These are phyloP conservation scores for Candida sithepensis DNA, from an alignment of 805 yeast species.

Conservation along the genomic window DNA sequence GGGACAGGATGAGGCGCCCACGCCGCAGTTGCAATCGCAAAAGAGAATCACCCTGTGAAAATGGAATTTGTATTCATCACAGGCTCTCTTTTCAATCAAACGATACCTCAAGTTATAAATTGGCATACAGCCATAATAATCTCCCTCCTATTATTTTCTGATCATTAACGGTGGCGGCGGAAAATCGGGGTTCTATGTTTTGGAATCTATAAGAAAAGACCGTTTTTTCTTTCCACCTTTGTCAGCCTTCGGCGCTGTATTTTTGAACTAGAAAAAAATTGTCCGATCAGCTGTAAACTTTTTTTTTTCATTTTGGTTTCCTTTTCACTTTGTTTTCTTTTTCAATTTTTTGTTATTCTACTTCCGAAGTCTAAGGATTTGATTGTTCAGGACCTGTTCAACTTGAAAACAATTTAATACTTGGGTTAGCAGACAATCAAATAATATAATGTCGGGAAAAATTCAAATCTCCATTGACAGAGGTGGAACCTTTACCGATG, in stretches of 20 bases:
- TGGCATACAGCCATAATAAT: too few relatives aligned
- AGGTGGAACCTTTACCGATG: slow-evolving; percentile 48
- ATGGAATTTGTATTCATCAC: too few relatives aligned
- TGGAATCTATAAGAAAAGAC: not conserved
- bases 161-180: too few relatives aligned
- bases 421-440: too few relatives aligned
- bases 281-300: too few relatives aligned
- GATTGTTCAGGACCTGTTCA: not conserved
- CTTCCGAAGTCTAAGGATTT: not conserved
- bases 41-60: too few relatives aligned
- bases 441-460: slow-evolving; percentile 1
- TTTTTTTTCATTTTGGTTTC: not conserved
- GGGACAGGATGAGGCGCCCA: too few relatives aligned
- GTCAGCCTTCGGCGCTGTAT: not conserved
- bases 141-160: too few relatives aligned
- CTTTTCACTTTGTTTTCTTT: not conserved
- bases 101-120: too few relatives aligned
- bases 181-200: not conserved
- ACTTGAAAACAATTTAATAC: too few relatives aligned
- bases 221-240: not conserved
- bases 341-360: not conserved
- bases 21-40: too few relatives aligned
- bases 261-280: not conserved
- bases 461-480: slow-evolving; percentile 16
- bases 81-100: too few relatives aligned